phyloP scores from a whole-genome alignment of 129 eudicot genomes.

The Tagetes erecta region DNA sequence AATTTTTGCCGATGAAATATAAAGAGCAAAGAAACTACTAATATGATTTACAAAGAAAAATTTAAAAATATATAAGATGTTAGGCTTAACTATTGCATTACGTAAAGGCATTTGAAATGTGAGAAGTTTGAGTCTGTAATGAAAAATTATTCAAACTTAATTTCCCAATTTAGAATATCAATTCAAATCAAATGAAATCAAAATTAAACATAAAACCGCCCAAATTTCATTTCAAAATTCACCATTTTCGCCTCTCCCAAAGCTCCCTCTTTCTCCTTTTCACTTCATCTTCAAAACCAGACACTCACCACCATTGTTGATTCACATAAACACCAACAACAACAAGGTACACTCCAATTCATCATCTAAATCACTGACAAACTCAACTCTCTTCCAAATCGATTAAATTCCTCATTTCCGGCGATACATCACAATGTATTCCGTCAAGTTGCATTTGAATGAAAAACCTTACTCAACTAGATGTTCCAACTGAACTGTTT shows the following conservation, averaged over 20 bases:
- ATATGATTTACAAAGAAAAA: too few relatives aligned
- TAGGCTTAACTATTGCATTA: too few relatives aligned
- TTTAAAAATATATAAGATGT: too few relatives aligned
- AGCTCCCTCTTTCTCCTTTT: slow-evolving; percentile 10
- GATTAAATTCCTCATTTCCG: too few relatives aligned
- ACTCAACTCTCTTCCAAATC: background rate
- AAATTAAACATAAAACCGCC: slow-evolving; percentile 29
- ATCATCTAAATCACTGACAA: background rate
- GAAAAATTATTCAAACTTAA: background rate
- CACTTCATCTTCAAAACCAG: slow-evolving; percentile 21
- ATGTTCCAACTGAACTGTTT: background rate
- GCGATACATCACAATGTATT: background rate
- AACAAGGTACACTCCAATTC: slow-evolving; percentile 16
- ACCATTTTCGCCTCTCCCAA: slow-evolving; percentile 30
- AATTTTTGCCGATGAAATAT: too few relatives aligned
- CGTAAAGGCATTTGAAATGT: slow-evolving; percentile 24
- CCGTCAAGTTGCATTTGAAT: background rate
- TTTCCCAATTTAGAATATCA: slow-evolving; percentile 1
- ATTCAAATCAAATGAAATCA: background rate
- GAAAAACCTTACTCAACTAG: background rate
- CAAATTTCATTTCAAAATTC: slow-evolving; percentile 30
- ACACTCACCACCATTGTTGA: slow-evolving; percentile 27
- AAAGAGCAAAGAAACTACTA: too few relatives aligned
- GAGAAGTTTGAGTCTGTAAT: slow-evolving; percentile 9
- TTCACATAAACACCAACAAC: slow-evolving; percentile 19